Evolutionary conservation across 2,329 filamentous ascomycete species (phyloP), one percentile per base, ranked within the genome.

Genomic region (Venturia aucupariae): DNA sequence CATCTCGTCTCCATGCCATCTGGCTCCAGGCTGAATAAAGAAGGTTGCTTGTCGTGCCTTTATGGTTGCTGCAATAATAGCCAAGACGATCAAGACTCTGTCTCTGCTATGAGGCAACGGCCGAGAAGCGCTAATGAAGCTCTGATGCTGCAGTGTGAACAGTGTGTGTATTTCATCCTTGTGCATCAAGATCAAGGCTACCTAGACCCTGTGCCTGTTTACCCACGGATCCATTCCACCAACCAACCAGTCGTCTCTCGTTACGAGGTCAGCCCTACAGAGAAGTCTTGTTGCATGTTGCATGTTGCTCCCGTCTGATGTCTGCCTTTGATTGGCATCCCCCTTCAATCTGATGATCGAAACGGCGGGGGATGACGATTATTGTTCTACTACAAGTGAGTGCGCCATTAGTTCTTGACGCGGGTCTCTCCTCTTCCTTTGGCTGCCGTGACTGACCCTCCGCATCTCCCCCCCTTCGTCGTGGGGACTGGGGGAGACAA

Each of bases 211-310:
- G 27, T n/a, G 11, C 22, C 17, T 13, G 39, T 41, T 38, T 41
- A 41, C 39, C 39, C 30, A 35, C 30, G 27, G 51, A 57, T 57
- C 51, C 17, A 32, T 30, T 32, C 27, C 35, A 27, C 22, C 22
- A 15, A 19, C 27, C 15, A 54, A 30, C 27, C 48, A 54, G 27
- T 54, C 30, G 51, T 10, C 17, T 15, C 35, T 22, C 51, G 51
- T 27, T 32, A 57, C 30, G 51, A 57, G 51, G 30, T 57, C 51
- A 57, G 51, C 51, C 51, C 51, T 57, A 57, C 51, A 32, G 17
- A 22, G 22, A 48, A 13, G 17, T 13, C 42, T 27, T n/a, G 11
- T 4, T 38, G 35, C n/a, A 24, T 51, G 46, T n/a, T 51, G 46
- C 7, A 15, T 51, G 46, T n/a, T n/a, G n/a, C n/a, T n/a, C n/a